Evolutionary conservation across 257 asterid species (phyloP).

Genomic region (Petunia axillaris): DNA sequence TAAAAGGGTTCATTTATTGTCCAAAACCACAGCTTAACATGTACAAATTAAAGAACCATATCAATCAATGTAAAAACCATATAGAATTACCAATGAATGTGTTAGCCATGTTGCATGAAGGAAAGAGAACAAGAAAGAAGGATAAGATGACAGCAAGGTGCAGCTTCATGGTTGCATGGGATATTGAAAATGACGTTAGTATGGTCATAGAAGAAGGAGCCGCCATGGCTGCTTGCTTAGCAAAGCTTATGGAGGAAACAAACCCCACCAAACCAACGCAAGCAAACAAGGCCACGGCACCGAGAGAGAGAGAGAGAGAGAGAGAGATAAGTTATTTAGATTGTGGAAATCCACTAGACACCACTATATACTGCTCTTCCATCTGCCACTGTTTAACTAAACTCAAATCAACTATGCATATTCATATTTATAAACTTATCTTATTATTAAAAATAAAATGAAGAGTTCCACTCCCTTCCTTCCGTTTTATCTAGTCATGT

Average conservation of each 20-base stretch:
- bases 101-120: not conserved
- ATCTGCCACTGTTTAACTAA: too few relatives aligned
- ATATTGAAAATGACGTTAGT: not conserved
- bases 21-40: not conserved
- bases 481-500: too few relatives aligned
- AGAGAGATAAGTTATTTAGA: not conserved
- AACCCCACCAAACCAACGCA: not conserved
- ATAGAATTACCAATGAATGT: not conserved
- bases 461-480: too few relatives aligned
- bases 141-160: not conserved
- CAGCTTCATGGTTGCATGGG: conserved; percentile 3
- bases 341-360: not conserved
- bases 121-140: conserved; percentile 12
- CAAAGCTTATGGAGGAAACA: conserved; percentile 9
- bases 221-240: conserved; percentile 22
- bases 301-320: not conserved
- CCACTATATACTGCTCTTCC: not conserved
- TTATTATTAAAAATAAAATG: too few relatives aligned
- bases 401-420: too few relatives aligned
- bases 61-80: not conserved
- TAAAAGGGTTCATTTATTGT: not conserved
- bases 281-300: conserved; percentile 26
- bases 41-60: not conserved
- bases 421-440: too few relatives aligned
- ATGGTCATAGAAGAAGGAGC: not conserved